Percentiles rank a stretch among this genome's conserved stretches.
Conservation (phyloP, 306 rosid species). For the Glycine tomentella region DNA sequence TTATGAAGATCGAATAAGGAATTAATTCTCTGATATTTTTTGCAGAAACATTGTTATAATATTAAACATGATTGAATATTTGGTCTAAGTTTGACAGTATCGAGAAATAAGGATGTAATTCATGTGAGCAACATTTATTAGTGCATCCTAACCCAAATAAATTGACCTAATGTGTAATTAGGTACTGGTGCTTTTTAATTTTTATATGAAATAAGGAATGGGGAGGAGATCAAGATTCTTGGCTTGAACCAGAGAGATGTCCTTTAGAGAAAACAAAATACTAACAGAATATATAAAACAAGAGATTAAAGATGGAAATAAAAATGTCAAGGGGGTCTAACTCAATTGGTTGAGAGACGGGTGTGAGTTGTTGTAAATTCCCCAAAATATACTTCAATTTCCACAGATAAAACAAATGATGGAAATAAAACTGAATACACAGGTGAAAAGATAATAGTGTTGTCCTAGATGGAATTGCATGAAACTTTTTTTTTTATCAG, state of each 20-base stretch:
- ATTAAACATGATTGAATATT: too few species aligned
- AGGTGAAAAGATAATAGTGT: background rate
- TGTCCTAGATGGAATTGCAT: conserved; percentile 1
- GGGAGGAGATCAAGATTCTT: background rate
- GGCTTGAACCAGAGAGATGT: background rate
- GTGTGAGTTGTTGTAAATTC: too few species aligned
- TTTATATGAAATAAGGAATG: background rate
- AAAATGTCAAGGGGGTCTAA: too few species aligned
- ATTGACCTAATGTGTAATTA: too few species aligned
- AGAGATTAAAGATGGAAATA: background rate
- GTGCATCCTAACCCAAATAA: background rate
- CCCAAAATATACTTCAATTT: too few species aligned
- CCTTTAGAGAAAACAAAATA: background rate
- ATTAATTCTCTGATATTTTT: too few species aligned
- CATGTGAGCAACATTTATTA: background rate
- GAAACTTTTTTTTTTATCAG: too few species aligned
- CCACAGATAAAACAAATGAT: too few species aligned
- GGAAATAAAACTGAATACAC: background rate
- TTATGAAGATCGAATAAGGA: background rate
- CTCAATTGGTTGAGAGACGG: too few species aligned
- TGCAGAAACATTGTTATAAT: background rate
- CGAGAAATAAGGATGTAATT: background rate
- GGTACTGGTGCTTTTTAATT: background rate
- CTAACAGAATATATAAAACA: background rate
- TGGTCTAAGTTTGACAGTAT: too few species aligned